Evolutionary conservation across 495 filamentous ascomycete species (phyloP).

Genomic region (Recurvomyces mirabilis): DNA sequence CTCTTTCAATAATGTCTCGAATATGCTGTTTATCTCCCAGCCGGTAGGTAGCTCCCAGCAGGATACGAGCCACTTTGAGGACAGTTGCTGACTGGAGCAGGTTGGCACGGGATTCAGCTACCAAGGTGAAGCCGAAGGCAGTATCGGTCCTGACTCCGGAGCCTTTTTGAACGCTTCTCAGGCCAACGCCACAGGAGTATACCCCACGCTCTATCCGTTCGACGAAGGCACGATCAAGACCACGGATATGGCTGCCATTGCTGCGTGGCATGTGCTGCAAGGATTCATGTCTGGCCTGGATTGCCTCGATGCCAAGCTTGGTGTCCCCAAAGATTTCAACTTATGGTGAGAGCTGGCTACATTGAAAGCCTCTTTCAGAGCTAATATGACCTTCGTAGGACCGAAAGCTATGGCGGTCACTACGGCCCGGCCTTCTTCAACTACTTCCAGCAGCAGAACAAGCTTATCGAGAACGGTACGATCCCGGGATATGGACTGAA

Average conservation of each 20-base stretch:
- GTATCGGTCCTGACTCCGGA: slow-evolving; percentile 26
- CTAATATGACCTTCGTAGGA: slow-evolving; percentile 12
- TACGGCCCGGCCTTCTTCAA: slow-evolving; percentile 43
- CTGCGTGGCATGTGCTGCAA: slow-evolving; percentile 35
- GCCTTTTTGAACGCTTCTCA: slow-evolving; percentile 34
- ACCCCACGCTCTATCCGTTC: slow-evolving; percentile 31
- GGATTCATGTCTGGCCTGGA: slow-evolving; percentile 31
- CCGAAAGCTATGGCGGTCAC: slow-evolving; percentile 37
- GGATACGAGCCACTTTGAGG: too few relatives aligned
- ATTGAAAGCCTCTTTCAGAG: neutral
- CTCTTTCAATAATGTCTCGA: slow-evolving; percentile 61
- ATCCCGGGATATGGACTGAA: slow-evolving; percentile 42
- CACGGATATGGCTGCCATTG: slow-evolving; percentile 39
- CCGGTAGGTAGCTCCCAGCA: too few relatives aligned
- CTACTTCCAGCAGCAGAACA: slow-evolving; percentile 52
- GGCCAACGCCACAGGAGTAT: slow-evolving; percentile 38
- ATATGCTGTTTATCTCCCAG: slow-evolving; percentile 65
- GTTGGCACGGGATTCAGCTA: slow-evolving; percentile 51
- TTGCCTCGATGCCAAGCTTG: slow-evolving; percentile 24
- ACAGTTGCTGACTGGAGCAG: too few relatives aligned
- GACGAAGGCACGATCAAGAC: slow-evolving; percentile 27
- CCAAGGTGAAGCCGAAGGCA: slow-evolving; percentile 30
- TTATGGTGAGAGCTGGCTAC: slow-evolving; percentile 34
- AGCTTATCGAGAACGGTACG: slow-evolving; percentile 36
- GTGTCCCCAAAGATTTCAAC: slow-evolving; percentile 41